A percentile compares a stretch with the other conserved stretches of the same genome.
These are phyloP conservation scores for Thelonectria olida DNA, from an alignment of 2,329 filamentous ascomycete species.

Conservation along the genomic window DNA sequence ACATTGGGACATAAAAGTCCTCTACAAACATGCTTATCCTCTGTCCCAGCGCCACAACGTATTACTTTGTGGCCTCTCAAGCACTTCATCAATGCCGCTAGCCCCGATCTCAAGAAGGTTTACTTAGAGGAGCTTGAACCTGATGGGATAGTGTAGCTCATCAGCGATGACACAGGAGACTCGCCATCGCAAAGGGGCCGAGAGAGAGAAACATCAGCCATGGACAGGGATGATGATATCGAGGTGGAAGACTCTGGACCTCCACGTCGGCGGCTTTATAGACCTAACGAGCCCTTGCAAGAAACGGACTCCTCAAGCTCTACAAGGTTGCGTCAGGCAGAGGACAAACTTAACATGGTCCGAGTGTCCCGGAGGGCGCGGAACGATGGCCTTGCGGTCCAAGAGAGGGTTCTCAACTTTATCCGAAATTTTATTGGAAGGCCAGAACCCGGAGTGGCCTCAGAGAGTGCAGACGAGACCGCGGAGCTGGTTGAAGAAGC, in stretches of 20 bases:
- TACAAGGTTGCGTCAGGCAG: conserved; percentile 57
- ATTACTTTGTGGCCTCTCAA: conserved; percentile 95
- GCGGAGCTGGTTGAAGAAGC: conserved; percentile 89
- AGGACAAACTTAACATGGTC: conserved; percentile 59
- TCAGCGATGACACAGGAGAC: conserved; percentile 71
- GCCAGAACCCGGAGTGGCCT: conserved; percentile 55
- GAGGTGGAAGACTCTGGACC: conserved; percentile 63
- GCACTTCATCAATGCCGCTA: conserved; percentile 80
- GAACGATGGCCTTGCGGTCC: conserved; percentile 83
- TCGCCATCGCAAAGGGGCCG: conserved; percentile 55
- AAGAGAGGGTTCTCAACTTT: conserved; percentile 90
- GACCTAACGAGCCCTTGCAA: conserved; percentile 42
- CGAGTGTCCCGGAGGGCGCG: conserved; percentile 73
- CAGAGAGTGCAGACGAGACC: conserved; percentile 61
- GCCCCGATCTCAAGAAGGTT: conserved; percentile 76
- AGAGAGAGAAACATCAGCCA: conserved; percentile 37
- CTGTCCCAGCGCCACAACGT: conserved; percentile 79
- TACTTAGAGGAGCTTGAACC: conserved; percentile 81
- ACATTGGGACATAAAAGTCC: conserved; percentile 64
- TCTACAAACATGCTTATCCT: conserved; percentile 88
- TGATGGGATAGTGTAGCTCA: conserved; percentile 82
- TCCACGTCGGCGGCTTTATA: conserved; percentile 49
- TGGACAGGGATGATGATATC: conserved; percentile 66
- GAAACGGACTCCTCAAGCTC: conserved; percentile 50
- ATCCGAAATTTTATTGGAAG: conserved; percentile 88